phyloP scores from a whole-genome alignment of 148 eudicot genomes.

The Persicaria tinctoria region DNA sequence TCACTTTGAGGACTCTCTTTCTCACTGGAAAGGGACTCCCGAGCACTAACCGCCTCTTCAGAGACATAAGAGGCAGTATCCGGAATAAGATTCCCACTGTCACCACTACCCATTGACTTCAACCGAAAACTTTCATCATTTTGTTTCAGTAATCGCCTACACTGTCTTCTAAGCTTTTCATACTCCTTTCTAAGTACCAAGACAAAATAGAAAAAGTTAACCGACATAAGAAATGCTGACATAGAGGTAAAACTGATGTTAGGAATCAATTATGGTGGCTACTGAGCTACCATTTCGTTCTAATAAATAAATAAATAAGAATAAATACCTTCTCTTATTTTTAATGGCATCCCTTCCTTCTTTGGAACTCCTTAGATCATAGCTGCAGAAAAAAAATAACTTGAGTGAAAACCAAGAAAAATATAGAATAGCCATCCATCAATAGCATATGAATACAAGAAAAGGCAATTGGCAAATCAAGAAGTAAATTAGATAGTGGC shows the following conservation, averaged over 20 bases:
- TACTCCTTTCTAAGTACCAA: conserved; percentile 33
- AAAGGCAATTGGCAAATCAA: background rate
- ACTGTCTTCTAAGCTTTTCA: conserved; percentile 29
- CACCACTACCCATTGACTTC: conserved; percentile 19
- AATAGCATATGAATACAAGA: background rate
- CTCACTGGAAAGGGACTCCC: conserved; percentile 22
- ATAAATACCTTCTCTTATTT: conserved; percentile 23
- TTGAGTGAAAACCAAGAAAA: conserved; percentile 4
- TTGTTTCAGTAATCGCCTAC: conserved; percentile 21
- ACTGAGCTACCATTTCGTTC: conserved; percentile 13
- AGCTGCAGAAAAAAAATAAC: conserved; percentile 25
- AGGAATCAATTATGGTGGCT: background rate
- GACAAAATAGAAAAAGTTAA: background rate
- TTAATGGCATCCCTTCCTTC: conserved; percentile 35
- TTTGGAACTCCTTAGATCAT: conserved; percentile 40
- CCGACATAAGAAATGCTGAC: background rate
- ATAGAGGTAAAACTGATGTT: background rate
- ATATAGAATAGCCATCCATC: background rate
- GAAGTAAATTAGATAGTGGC: background rate
- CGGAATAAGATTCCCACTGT: conserved; percentile 25
- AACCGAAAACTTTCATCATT: conserved; percentile 13
- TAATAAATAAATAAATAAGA: too few relatives aligned
- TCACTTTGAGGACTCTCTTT: conserved; percentile 15
- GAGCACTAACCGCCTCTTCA: conserved; percentile 26
- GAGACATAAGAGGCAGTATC: conserved; percentile 25